Conservation (phyloP, 1,139 yeast genomes). For the Trichomonascaceae sp. region DNA sequence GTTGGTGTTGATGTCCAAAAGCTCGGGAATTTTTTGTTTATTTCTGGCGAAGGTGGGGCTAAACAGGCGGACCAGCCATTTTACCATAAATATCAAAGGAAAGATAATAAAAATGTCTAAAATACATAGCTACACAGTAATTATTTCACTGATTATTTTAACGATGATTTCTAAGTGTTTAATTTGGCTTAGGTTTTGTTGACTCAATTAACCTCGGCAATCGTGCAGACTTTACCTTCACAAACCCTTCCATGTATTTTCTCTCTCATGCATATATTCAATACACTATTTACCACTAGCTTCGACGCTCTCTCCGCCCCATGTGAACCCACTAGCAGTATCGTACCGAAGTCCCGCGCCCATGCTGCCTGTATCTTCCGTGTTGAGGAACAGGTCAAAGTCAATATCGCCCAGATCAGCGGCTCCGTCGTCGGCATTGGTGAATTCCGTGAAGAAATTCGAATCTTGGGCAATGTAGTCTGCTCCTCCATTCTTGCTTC, state of each 20-base stretch:
- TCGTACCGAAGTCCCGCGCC: constrained; percentile 26
- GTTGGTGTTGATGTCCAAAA: too few species aligned
- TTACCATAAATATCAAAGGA: too few species aligned
- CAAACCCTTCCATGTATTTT: not conserved
- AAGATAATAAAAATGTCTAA: not conserved
- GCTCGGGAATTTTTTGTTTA: not conserved
- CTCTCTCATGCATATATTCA: constrained; percentile 4
- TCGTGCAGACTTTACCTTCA: too few species aligned
- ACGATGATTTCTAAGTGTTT: not conserved
- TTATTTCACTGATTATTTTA: too few species aligned
- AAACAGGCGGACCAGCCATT: not conserved
- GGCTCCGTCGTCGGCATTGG: constrained; percentile 20
- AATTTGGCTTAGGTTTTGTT: not conserved
- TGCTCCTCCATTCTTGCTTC: constrained; percentile 22
- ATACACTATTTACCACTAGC: constrained; percentile 22
- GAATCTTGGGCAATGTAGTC: constrained; percentile 7
- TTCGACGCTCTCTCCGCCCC: constrained; percentile 30
- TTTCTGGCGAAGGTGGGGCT: not conserved
- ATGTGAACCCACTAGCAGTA: constrained; percentile 23
- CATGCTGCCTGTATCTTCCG: constrained; percentile 25
- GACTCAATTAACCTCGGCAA: too few species aligned
- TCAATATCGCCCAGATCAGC: constrained; percentile 29
- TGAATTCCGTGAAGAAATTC: constrained; percentile 29
- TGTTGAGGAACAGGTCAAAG: constrained; percentile 33
- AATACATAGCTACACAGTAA: not conserved